Evolutionary conservation across 306 rosid species (phyloP), one percentile per base, ranked within the genome.

Genomic region (Rosa lucieae): DNA sequence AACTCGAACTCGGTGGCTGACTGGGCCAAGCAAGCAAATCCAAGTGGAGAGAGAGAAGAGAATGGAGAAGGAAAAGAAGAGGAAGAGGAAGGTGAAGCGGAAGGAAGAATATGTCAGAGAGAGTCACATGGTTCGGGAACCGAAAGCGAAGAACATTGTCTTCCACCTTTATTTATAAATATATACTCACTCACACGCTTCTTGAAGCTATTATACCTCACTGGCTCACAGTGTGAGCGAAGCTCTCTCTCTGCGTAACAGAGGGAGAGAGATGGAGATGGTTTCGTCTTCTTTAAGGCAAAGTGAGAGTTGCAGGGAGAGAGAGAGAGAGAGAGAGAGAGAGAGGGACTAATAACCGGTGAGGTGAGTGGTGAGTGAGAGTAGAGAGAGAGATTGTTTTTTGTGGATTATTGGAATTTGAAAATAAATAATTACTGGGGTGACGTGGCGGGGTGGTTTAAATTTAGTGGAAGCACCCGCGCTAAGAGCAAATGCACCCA

Each of bases 261-360:
- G 80, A 53, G 77, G 44, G 82, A 65, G 83, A 78, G 75, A 83
- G 79, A 75, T 67, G 65, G 79, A 69, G 83, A 80, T 67, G 79
- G 95, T 91, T 94, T 79, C 94, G 98, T 93, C 93, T 89, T 90
- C 87, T 91, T 90, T 78, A 90, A 88, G 93, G 78, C 88, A 91
- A 78, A 76, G 89, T 80, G 81, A 70, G 79, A 86, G 82, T 85
- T 88, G 92, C 97, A 85, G 84, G 55, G 88, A 82, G 76, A 75
- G 84, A 62, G 88, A 82, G 76, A 81, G 55, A 76, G 66, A n/a
- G 84, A 62, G 88, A 82, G 76, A 75, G 84, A 62, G 88, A 82
- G 76, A 81, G 55, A 76, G 66, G 72, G 72, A 73, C 62, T 74
- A 81, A 75, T 82, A 44, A 74, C 67, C 78, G 83, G 75, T 72